phyloP scores from a whole-genome alignment of 441 rosid species.

The Metrosideros polymorpha region DNA sequence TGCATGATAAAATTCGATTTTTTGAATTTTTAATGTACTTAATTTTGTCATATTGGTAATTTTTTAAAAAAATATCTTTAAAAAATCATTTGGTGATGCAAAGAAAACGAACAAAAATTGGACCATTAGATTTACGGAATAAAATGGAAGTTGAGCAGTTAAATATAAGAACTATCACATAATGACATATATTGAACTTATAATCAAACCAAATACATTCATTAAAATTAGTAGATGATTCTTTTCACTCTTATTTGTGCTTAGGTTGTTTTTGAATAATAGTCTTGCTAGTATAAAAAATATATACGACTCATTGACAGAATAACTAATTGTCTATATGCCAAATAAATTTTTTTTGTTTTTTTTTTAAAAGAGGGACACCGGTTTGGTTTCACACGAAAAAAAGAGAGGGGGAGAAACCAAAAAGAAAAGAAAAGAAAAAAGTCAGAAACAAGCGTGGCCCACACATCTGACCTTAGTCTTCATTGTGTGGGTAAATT shows the following conservation, averaged over 20 bases:
- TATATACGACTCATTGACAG: neutral
- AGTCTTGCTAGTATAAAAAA: neutral
- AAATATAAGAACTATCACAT: neutral
- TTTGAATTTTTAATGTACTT: neutral
- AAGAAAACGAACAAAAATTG: neutral
- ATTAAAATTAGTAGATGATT: neutral
- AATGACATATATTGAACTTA: neutral
- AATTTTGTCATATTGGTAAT: neutral
- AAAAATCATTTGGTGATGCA: neutral
- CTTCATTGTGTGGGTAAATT: neutral
- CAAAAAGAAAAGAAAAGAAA: neutral
- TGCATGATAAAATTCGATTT: neutral
- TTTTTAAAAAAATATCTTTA: neutral
- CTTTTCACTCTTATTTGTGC: neutral
- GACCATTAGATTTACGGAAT: neutral
- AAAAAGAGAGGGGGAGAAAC: neutral
- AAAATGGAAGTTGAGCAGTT: neutral
- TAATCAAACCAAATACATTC: neutral
- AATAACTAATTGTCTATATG: neutral
- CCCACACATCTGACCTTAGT: neutral
- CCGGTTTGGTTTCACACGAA: neutral
- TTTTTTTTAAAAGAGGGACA: neutral
- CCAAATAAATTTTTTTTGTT: neutral
- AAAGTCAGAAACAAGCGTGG: neutral
- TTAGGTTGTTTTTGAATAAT: neutral